Evolutionary conservation across 805 yeast species (phyloP).

Genomic region (Tetrapisispora phaffii): DNA sequence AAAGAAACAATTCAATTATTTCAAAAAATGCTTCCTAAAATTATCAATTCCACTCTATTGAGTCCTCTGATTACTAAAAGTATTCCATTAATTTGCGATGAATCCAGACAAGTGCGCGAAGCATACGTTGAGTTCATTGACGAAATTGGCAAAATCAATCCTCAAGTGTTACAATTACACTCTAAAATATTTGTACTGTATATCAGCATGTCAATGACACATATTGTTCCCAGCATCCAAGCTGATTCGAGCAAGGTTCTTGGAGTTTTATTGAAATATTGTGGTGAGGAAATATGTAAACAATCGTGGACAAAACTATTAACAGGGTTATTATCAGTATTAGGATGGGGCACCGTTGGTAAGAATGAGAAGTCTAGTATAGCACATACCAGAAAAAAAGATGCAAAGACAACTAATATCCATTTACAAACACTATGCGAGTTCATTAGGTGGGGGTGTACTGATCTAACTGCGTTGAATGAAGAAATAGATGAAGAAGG

Average conservation of each 20-base stretch:
- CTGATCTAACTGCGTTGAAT: not conserved
- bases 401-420: slow-evolving; percentile 17
- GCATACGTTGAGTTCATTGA: slow-evolving; percentile 41
- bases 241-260: slow-evolving; percentile 65
- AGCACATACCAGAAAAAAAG: slow-evolving; percentile 16
- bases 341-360: slow-evolving; percentile 54
- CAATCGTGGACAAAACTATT: slow-evolving; percentile 63
- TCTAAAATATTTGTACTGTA: slow-evolving; percentile 55
- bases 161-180: slow-evolving; percentile 51
- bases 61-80: slow-evolving; percentile 24
- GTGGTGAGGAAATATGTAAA: slow-evolving; percentile 47
- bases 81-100: slow-evolving; percentile 40
- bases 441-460: slow-evolving; percentile 37
- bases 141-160: slow-evolving; percentile 40
- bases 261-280: slow-evolving; percentile 44
- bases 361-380: slow-evolving; percentile 15
- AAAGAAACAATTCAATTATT: slow-evolving; percentile 57
- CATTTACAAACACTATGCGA: slow-evolving; percentile 33
- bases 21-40: slow-evolving; percentile 42
- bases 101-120: slow-evolving; percentile 53
- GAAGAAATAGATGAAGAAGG: not conserved
- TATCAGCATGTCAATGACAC: slow-evolving; percentile 88
- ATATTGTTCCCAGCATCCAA: slow-evolving; percentile 67
- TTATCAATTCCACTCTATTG: slow-evolving; percentile 23
- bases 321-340: slow-evolving; percentile 52